Base-by-base conservation (phyloP, 768 basidiomycete species). In the Rhodotorula sphaerocarpa region DNA sequence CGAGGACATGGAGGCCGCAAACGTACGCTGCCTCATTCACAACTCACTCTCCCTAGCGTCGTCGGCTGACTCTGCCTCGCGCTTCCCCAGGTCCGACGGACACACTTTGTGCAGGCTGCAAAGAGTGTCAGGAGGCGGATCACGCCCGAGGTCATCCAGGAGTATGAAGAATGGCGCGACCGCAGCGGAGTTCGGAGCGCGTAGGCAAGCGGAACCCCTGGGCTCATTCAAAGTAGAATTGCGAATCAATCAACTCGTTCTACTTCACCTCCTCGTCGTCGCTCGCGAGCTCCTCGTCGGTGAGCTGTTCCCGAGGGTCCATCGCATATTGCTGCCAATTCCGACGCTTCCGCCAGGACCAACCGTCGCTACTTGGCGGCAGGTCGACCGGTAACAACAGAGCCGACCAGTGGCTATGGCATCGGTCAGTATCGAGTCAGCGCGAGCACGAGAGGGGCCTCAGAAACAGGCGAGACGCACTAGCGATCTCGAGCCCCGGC, bases 301-400 rank as follows among this genome's bases (percentile, higher is more conserved):
- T 96, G 65, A 96, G 76, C 71, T 91, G 89, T 61, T 92, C 93
- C 23, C 85, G 87, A 36, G 78, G 78, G n/a, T 80, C 76, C 5
- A 91, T 74, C 7, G 86, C 86, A 4, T 75, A 72, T 12, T 57
- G 59, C 45, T 81, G 79, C 67, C 83, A 81, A 20, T 87, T 89
- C 14, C 80, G 77, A 25, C 80, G 79, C 21, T 87, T 82, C 18
- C 83, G 85, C 89, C 88, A 92, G 0, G 80, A 79, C 61, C 82
- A 80, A 3, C 95, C 95, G 71, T 96, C 86, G 0, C 88, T 87
- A 59, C 86, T 85, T 0, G 93, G 90, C 58, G 82, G 81, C 31
- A 87, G 79, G 15, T 86, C 83, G 7, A 90, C 74, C 0, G 95
- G 95, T 20, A 97, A 65, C 25, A 96, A 70, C n/a, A 97, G 80